A percentile compares a stretch with the other conserved stretches of the same genome.
Evolutionary conservation across 257 asterid species (phyloP).

Genomic region (Leonotis leonurus): DNA sequence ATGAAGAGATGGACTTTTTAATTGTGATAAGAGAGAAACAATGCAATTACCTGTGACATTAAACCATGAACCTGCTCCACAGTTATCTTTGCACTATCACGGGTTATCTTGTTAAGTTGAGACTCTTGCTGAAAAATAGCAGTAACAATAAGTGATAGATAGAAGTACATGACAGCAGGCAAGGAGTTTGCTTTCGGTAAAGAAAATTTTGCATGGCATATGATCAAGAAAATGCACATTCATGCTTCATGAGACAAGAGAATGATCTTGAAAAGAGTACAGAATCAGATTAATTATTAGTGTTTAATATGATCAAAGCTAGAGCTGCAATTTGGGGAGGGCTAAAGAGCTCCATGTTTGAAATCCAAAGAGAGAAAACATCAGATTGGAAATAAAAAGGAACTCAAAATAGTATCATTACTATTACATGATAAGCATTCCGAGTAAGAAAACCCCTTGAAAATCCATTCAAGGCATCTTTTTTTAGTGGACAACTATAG

Average conservation of each 20-base stretch:
- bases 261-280: not conserved
- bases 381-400: not conserved
- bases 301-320: not conserved
- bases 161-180: not conserved
- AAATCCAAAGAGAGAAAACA: not conserved
- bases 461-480: not conserved
- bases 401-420: not conserved
- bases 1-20: not conserved
- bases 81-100: conserved; percentile 88
- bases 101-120: conserved; percentile 82
- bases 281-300: not conserved
- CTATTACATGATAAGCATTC: not conserved
- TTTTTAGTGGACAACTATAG: not conserved
- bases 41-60: conserved; percentile 82
- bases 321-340: not conserved
- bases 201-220: not conserved
- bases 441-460: not conserved
- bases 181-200: not conserved
- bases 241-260: not conserved
- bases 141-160: not conserved
- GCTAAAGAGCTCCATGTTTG: not conserved
- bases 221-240: not conserved
- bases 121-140: conserved; percentile 70
- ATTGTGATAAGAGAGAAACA: not conserved
- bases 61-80: conserved; percentile 98